Conservation (phyloP, 495 filamentous ascomycete species). For the Penicillium goetzii region DNA sequence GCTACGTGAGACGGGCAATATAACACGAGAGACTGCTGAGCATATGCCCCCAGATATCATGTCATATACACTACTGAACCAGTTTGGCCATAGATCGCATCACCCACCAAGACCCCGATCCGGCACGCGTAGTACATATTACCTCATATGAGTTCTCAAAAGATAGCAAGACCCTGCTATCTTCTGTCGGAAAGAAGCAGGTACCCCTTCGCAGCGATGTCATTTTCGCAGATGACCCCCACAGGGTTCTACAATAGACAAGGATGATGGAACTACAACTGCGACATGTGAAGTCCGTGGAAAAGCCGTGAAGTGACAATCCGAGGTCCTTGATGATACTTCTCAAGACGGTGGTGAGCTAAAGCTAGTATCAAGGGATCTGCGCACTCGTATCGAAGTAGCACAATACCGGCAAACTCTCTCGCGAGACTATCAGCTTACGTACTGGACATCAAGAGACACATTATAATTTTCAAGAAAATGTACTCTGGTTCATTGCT, state of each 20-base stretch:
- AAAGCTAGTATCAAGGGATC: not conserved
- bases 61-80: not conserved
- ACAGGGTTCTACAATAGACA: conserved; percentile 6
- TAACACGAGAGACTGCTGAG: not conserved
- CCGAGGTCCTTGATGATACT: not conserved
- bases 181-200: conserved; percentile 18
- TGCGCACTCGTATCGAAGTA: conserved; percentile 11
- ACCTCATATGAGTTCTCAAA: conserved; percentile 20
- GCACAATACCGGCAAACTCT: conserved; percentile 1
- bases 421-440: conserved; percentile 16
- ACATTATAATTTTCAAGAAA: not conserved
- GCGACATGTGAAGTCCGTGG: not conserved
- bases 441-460: not conserved
- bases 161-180: not conserved
- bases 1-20: not conserved
- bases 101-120: not conserved
- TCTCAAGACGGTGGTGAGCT: not conserved
- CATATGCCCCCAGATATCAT: not conserved
- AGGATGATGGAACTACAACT: not conserved
- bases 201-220: conserved; percentile 18
- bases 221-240: conserved; percentile 4
- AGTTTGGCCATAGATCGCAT: not conserved
- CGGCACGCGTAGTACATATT: conserved; percentile 15
- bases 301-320: not conserved
- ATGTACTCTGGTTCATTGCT: not conserved